These are phyloP conservation scores for Boletus holoroseus DNA, from an alignment of 1,284 basidiomycete genomes.

Conservation along the genomic window DNA sequence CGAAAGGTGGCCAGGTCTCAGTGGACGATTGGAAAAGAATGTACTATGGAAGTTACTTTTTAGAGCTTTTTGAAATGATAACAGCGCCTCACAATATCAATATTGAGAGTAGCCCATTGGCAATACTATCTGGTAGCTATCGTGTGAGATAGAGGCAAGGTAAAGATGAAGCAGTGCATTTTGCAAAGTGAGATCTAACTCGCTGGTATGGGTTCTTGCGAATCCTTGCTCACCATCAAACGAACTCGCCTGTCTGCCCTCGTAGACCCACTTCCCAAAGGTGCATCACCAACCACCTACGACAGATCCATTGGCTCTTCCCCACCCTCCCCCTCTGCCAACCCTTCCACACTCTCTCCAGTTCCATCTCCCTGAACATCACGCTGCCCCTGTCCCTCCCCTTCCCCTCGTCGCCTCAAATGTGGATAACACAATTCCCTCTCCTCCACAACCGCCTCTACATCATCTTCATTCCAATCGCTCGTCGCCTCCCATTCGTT, in stretches of 20 bases:
- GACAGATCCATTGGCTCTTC: constrained; percentile 54
- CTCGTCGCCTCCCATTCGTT: constrained; percentile 87
- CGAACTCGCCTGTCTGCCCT: not conserved
- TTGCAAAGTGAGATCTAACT: not conserved
- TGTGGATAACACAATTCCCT: constrained; percentile 41
- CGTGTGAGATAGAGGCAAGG: too few relatives aligned
- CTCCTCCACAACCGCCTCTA: constrained; percentile 67
- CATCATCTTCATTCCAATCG: constrained; percentile 81
- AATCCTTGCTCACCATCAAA: not conserved
- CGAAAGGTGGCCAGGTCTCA: too few relatives aligned
- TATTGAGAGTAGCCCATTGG: too few relatives aligned
- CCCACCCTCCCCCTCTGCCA: constrained; percentile 34
- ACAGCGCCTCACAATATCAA: too few relatives aligned
- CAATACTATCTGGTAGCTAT: too few relatives aligned
- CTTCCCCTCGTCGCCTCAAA: constrained; percentile 3
- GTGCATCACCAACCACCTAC: constrained; percentile 18
- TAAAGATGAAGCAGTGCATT: too few relatives aligned
- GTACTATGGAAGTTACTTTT: too few relatives aligned
- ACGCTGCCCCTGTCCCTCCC: not conserved
- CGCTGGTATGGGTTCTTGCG: not conserved
- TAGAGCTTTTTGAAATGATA: too few relatives aligned
- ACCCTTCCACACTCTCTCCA: not conserved
- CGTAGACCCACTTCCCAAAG: not conserved
- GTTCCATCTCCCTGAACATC: not conserved
- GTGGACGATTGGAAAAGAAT: too few relatives aligned